Base-by-base conservation (phyloP, 768 basidiomycete genomes). In the Lanmaoa pseudosensibilis region DNA sequence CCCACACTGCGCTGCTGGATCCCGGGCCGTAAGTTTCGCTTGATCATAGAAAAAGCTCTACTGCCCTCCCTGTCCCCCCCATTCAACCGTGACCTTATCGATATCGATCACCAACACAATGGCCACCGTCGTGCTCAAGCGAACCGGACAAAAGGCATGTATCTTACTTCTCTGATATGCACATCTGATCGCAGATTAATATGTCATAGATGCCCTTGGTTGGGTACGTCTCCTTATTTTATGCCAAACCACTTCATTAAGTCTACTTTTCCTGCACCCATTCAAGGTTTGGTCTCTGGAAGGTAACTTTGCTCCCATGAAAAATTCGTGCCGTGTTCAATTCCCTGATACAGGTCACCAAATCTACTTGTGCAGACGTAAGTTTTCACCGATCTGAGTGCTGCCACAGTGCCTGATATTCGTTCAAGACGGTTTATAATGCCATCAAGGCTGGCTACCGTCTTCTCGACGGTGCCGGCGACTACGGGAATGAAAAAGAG, bases 401-500 rank as follows among this genome's bases (percentile, higher is more conserved):
- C 13, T 37, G 8, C 16, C 32, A 19, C 39, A 30, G n/a, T 46
- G 11, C 4, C 59, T 62, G 38, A 66, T 21, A 5, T 50, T 21
- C 13, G 36, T 41, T 46, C 37, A 64, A 91, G 83, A 84, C 82
- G 51, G 92, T 95, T 49, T 93, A 92, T 78, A 75, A 86, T 55
- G 91, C 93, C 18, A 88, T 94, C 75, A 92, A 92, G 70, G 77
- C 80, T 25, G 93, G 94, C 1, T 94, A 92, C 70, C 85, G 93
- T 58, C 87, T 96, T 52, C 78, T 96, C 53, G 92, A 94, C 54
- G 87, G 90, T 57, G 92, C 92, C 33, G 83, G 84, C 61, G 90
- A 92, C 74, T 94, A 93, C 69, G 92, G 89, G 9, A 95, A 96
- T 61, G 94, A 96, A 74, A 89, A 86, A 65, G 85, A 93, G 33